These are phyloP conservation scores for Aspergillus coremiiformis DNA, from an alignment of 495 filamentous ascomycete species.

Conservation along the genomic window DNA sequence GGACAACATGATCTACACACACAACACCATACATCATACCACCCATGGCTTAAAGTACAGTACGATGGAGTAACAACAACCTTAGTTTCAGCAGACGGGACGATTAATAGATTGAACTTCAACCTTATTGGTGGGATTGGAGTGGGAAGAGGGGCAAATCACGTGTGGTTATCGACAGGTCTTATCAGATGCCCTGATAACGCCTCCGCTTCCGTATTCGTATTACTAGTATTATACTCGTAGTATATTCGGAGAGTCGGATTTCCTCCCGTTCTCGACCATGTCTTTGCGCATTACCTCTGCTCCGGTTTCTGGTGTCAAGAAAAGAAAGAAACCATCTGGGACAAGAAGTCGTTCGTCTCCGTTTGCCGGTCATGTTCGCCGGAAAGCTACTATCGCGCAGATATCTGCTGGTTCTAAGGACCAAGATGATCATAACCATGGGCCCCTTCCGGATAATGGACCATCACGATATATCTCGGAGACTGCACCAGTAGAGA, in stretches of 20 bases:
- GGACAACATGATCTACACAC: not conserved
- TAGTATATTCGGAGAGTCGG: too few species aligned
- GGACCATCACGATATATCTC: constrained; percentile 33
- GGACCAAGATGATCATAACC: constrained; percentile 40
- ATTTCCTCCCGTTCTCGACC: constrained; percentile 10
- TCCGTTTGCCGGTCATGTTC: constrained; percentile 47
- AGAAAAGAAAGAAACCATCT: constrained; percentile 33
- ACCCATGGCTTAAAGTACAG: too few species aligned
- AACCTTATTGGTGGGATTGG: not conserved
- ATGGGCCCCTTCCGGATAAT: constrained; percentile 33
- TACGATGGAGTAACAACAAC: too few species aligned
- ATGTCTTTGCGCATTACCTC: constrained; percentile 44
- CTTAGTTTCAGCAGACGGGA: not conserved
- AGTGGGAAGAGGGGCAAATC: not conserved
- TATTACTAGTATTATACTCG: too few species aligned
- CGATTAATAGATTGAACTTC: not conserved
- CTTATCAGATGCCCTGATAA: not conserved
- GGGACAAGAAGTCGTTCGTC: constrained; percentile 27
- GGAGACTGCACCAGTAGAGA: constrained; percentile 46
- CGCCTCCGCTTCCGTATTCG: not conserved
- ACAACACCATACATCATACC: not conserved
- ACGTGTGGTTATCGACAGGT: not conserved
- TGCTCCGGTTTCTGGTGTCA: constrained; percentile 38
- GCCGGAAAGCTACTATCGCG: constrained; percentile 49
- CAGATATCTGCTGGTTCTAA: constrained; percentile 23